These are phyloP conservation scores for Brachypodium distachyon DNA, from an alignment of 202 grass and related monocot species.

Conservation along the genomic window DNA sequence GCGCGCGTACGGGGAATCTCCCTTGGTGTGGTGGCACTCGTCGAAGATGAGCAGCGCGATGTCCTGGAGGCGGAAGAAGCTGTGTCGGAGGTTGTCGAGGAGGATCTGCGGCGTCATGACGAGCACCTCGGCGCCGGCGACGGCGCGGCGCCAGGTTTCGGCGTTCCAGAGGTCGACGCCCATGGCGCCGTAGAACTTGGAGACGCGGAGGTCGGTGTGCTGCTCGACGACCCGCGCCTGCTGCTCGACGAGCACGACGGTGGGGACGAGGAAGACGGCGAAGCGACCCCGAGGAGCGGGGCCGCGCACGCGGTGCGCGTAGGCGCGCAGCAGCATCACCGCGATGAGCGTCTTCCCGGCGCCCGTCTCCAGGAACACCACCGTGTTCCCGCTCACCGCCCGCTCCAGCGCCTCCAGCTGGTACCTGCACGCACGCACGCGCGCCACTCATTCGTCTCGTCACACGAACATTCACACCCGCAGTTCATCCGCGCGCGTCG, in stretches of 20 bases:
- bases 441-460: too few species aligned
- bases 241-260: conserved; percentile 64
- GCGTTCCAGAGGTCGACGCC: conserved; percentile 57
- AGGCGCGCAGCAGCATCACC: conserved; percentile 64
- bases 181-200: conserved; percentile 65
- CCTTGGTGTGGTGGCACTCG: conserved; percentile 58
- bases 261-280: conserved; percentile 78
- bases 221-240: conserved; percentile 53
- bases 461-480: not conserved
- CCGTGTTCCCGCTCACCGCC: conserved; percentile 46
- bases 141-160: conserved; percentile 17
- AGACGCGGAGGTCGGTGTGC: conserved; percentile 60
- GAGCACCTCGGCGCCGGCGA: conserved; percentile 55
- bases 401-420: conserved; percentile 88
- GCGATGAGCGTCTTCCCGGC: conserved; percentile 82
- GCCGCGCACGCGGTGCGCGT: conserved; percentile 45
- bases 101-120: conserved; percentile 90
- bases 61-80: conserved; percentile 46
- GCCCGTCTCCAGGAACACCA: conserved; percentile 67
- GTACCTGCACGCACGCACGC: conserved; percentile 35
- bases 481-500: too few species aligned
- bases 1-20: conserved; percentile 49
- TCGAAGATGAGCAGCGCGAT: conserved; percentile 81
- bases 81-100: conserved; percentile 58
- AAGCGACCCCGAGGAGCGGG: conserved; percentile 30